Percentiles rank a stretch among this genome's conserved stretches.
phyloP scores from a whole-genome alignment of 208 protist genomes.

The Wallacemonas collosoma region DNA sequence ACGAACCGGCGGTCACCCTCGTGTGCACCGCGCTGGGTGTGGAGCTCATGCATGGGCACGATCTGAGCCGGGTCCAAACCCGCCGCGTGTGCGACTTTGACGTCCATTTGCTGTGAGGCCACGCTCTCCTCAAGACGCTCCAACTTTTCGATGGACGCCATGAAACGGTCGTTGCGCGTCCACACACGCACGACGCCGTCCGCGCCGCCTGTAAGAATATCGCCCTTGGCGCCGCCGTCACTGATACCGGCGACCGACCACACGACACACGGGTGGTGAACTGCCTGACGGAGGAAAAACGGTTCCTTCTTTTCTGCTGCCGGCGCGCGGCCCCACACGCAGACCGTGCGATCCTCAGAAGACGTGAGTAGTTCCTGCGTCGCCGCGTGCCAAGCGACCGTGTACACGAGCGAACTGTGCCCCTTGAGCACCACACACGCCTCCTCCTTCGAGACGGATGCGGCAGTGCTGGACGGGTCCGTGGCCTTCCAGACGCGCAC shows the following conservation, averaged over 20 bases:
- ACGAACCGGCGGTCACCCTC: conserved; percentile 74
- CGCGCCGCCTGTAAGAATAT: conserved; percentile 77
- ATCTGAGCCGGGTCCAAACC: conserved; percentile 40
- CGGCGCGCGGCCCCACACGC: conserved; percentile 55
- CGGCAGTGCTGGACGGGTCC: conserved; percentile 2
- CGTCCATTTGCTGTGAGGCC: conserved; percentile 61
- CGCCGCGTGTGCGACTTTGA: conserved; percentile 33
- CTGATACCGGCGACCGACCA: conserved; percentile 79
- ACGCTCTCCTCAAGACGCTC: conserved; percentile 51
- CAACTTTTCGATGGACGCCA: conserved; percentile 68
- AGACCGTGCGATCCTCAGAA: conserved; percentile 88
- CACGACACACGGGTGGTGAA: conserved; percentile 87
- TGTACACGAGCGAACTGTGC: conserved; percentile 78
- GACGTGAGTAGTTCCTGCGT: conserved; percentile 69
- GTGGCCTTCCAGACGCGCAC: conserved; percentile 45
- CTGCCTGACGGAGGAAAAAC: conserved; percentile 63
- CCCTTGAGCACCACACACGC: conserved; percentile 28
- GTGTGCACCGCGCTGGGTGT: conserved; percentile 24
- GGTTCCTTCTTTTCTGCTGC: background rate
- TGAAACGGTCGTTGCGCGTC: conserved; percentile 54
- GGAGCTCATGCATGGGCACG: conserved; percentile 50
- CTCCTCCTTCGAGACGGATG: too few species aligned
- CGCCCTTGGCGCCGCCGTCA: conserved; percentile 38
- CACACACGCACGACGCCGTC: conserved; percentile 92
- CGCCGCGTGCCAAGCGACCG: conserved; percentile 43